Evolutionary conservation across 2,329 filamentous ascomycete genomes (phyloP).

Genomic region (Canariomyces notabilis): DNA sequence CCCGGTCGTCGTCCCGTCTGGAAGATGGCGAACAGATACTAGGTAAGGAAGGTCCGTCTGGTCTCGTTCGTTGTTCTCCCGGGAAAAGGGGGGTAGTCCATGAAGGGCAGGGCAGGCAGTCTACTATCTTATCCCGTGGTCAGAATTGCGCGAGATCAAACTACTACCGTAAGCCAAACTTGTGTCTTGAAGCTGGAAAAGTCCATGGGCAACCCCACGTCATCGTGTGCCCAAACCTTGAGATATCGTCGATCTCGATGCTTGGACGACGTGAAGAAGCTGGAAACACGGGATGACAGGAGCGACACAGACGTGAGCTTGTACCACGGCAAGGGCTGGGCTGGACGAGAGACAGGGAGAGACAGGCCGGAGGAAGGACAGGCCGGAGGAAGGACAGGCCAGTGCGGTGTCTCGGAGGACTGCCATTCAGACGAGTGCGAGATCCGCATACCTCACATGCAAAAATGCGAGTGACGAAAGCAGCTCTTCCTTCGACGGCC

Average conservation of each 20-base stretch:
- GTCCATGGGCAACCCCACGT: too few species aligned
- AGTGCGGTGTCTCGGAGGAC: too few species aligned
- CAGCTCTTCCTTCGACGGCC: neutral
- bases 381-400: too few species aligned
- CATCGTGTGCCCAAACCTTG: too few species aligned
- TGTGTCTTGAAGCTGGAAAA: neutral
- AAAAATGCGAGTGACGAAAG: neutral
- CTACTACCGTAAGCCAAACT: neutral
- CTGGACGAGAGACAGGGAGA: too few species aligned
- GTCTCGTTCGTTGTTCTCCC: neutral
- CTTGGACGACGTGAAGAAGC: too few species aligned
- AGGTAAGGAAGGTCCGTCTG: neutral
- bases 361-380: too few species aligned
- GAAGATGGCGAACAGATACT: slow-evolving; percentile 6
- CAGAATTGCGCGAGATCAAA: neutral
- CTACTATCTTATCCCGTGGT: neutral
- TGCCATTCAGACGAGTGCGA: too few species aligned
- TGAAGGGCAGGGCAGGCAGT: too few species aligned
- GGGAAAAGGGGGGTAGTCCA: too few species aligned
- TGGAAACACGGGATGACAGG: neutral
- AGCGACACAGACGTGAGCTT: slow-evolving; percentile 2
- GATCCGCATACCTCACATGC: neutral
- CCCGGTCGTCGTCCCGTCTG: neutral
- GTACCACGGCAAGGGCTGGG: too few species aligned
- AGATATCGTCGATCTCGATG: neutral